These are phyloP conservation scores for Blastobotrys malaysiensis DNA, from an alignment of 1,139 yeast genomes.

Conservation along the genomic window DNA sequence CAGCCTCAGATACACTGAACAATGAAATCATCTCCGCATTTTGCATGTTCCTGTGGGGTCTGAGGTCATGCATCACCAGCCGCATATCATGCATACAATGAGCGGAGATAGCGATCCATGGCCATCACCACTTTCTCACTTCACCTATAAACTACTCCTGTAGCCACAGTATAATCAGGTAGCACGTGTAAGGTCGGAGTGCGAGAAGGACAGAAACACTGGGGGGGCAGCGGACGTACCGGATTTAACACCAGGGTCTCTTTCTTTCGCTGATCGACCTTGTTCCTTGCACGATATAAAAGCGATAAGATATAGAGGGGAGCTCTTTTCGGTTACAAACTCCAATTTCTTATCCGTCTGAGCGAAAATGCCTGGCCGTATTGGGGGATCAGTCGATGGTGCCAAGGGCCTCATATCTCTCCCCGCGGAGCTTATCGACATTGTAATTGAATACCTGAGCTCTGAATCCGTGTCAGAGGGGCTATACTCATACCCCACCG, in stretches of 20 bases:
- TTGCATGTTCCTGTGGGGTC: neutral
- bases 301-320: neutral
- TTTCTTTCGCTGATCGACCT: neutral
- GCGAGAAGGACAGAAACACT: neutral
- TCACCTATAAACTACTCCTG: no score
- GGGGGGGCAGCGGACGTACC: neutral
- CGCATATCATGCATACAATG: neutral
- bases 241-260: neutral
- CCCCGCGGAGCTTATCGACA: constrained; percentile 7
- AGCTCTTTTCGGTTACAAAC: neutral
- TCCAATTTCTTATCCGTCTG: neutral
- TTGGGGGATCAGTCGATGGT: neutral
- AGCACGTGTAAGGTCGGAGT: neutral
- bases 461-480: constrained; percentile 1
- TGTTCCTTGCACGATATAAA: neutral
- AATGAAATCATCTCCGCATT: neutral
- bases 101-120: neutral
- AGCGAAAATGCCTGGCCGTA: neutral
- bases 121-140: neutral
- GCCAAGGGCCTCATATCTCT: constrained; percentile 2
- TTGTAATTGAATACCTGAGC: constrained; percentile 4
- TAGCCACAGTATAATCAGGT: no score
- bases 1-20: neutral
- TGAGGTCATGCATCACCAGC: neutral
- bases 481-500: neutral